Conservation (phyloP, 2,329 filamentous ascomycete genomes). For the Colletotrichum trifolii region DNA sequence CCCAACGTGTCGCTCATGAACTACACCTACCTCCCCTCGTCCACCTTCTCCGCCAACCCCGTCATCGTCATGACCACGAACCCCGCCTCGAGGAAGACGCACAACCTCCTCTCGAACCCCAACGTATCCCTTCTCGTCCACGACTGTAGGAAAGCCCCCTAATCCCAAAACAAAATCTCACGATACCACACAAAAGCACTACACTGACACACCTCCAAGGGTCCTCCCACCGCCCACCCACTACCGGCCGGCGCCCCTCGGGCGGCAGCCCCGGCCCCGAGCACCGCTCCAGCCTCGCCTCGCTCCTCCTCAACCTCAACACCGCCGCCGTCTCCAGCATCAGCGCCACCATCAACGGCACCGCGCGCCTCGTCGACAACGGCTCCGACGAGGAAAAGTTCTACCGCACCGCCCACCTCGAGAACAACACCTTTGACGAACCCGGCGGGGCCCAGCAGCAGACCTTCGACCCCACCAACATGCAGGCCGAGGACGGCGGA, state of each 20-base stretch:
- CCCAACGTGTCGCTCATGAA: conserved; percentile 98
- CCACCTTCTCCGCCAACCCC: conserved; percentile 75
- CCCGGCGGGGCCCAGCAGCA: conserved; percentile 43
- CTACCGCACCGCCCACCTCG: conserved; percentile 85
- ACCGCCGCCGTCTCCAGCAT: conserved; percentile 88
- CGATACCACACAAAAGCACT: not conserved
- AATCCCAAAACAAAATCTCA: no score
- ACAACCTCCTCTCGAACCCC: conserved; percentile 85
- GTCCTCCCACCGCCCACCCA: conserved; percentile 92
- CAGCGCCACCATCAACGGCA: conserved; percentile 93
- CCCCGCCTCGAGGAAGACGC: conserved; percentile 80
- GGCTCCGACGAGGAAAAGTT: conserved; percentile 86
- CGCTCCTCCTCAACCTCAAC: conserved; percentile 90
- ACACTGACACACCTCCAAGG: conserved; percentile 53
- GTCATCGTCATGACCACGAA: conserved; percentile 96
- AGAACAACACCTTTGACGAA: conserved; percentile 89
- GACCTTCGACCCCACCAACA: conserved; percentile 42
- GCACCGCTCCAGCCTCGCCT: conserved; percentile 79
- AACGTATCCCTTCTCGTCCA: conserved; percentile 95
- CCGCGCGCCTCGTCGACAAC: conserved; percentile 76
- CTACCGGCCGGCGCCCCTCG: conserved; percentile 68
- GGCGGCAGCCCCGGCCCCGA: conserved; percentile 73
- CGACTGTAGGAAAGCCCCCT: conserved; percentile 68
- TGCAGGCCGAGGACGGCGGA: conserved; percentile 61
- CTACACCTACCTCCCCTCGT: conserved; percentile 93